phyloP scores from a whole-genome alignment of 257 asterid genomes.

The Solanum dulcamara region DNA sequence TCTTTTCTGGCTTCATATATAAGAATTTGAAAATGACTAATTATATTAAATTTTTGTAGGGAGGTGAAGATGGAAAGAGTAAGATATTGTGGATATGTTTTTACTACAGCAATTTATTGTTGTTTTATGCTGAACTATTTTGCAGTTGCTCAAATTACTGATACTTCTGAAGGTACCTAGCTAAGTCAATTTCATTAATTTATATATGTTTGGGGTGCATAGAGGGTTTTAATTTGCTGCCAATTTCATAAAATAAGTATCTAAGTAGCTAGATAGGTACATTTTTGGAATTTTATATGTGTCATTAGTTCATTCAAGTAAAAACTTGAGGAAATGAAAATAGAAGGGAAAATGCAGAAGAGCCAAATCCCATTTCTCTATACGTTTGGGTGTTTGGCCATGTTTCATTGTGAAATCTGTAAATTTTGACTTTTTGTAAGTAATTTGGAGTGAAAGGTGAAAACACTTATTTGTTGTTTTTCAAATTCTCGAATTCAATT shows the following conservation, averaged over 20 bases:
- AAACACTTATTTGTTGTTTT: not conserved
- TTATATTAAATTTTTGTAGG: not conserved
- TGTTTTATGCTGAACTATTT: not conserved
- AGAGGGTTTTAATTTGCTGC: not conserved
- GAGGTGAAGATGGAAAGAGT: slow-evolving; percentile 3
- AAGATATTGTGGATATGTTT: slow-evolving; percentile 2
- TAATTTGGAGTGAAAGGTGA: not conserved
- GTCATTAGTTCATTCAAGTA: not conserved
- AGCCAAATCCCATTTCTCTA: not conserved
- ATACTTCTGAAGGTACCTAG: slow-evolving; percentile 15
- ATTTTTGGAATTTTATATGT: not conserved
- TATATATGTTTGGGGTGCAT: not conserved
- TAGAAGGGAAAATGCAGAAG: not conserved
- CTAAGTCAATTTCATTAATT: not conserved
- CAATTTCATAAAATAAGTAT: not conserved
- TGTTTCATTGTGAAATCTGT: not conserved
- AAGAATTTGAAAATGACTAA: not conserved
- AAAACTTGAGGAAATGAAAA: not conserved
- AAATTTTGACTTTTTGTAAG: not conserved
- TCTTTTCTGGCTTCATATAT: not conserved
- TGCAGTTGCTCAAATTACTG: slow-evolving; percentile 6
- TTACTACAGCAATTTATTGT: not conserved
- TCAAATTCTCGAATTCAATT: not conserved
- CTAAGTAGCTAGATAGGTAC: not conserved
- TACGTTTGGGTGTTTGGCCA: not conserved